Evolutionary conservation across 2,329 filamentous ascomycete species (phyloP).

Genomic region (Cladobotryum mycophilum): DNA sequence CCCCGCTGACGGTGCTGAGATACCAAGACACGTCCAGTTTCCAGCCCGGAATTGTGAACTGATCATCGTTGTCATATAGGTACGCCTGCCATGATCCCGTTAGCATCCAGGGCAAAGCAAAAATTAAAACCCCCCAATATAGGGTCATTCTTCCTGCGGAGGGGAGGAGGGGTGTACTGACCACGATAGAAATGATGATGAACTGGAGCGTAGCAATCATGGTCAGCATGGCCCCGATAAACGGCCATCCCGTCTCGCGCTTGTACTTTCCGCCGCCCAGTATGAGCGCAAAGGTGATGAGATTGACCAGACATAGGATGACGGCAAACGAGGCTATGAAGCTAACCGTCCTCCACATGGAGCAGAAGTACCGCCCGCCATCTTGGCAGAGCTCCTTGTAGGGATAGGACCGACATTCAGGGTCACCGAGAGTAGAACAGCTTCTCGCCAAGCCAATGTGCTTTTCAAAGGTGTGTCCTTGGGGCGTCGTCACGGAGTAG

Average conservation of each 20-base stretch:
- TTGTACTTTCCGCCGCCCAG: slow-evolving; percentile 72
- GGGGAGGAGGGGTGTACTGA: slow-evolving; percentile 40
- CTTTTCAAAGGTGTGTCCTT: slow-evolving; percentile 44
- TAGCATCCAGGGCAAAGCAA: too few species aligned
- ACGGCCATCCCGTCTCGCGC: slow-evolving; percentile 75
- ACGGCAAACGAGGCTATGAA: slow-evolving; percentile 83
- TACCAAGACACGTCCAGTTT: slow-evolving; percentile 72
- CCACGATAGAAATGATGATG: slow-evolving; percentile 74
- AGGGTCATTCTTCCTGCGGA: neutral
- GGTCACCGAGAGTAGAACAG: slow-evolving; percentile 64
- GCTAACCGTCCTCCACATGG: slow-evolving; percentile 81
- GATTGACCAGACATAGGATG: slow-evolving; percentile 71
- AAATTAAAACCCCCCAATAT: neutral
- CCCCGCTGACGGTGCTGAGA: slow-evolving; percentile 54
- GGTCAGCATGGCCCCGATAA: slow-evolving; percentile 60
- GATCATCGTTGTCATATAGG: slow-evolving; percentile 73
- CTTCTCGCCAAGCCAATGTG: slow-evolving; percentile 73
- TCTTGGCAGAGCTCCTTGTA: slow-evolving; percentile 28
- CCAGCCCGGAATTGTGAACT: slow-evolving; percentile 78
- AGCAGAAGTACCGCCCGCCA: slow-evolving; percentile 69
- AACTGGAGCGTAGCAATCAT: slow-evolving; percentile 65
- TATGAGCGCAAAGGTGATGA: slow-evolving; percentile 75
- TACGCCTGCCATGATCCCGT: slow-evolving; percentile 55
- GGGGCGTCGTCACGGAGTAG: slow-evolving; percentile 48
- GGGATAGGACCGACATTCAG: slow-evolving; percentile 46